These are phyloP conservation scores for Serpula lacrymans DNA, from an alignment of 768 basidiomycete genomes.

Conservation along the genomic window DNA sequence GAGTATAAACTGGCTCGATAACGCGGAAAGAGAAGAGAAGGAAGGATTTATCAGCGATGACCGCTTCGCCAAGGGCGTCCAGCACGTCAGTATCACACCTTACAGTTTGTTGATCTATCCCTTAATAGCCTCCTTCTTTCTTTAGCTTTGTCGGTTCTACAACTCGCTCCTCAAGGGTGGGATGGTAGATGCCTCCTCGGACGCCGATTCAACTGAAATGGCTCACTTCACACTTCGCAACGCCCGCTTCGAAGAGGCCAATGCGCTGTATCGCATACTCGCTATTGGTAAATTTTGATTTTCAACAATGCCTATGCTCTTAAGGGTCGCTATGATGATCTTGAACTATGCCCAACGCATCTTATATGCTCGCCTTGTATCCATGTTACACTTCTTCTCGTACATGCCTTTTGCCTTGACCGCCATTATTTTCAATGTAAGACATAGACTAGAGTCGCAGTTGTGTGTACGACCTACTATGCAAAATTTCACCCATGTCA, in stretches of 20 bases:
- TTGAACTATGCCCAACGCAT: no score
- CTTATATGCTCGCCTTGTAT: no score
- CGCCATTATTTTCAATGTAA: no score
- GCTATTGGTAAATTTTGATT: constrained; percentile 38
- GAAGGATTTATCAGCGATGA: constrained; percentile 71
- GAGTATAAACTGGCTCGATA: constrained; percentile 66
- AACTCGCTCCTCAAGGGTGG: constrained; percentile 61
- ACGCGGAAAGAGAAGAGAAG: constrained; percentile 63
- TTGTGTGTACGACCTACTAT: no score
- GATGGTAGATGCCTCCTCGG: constrained; percentile 61
- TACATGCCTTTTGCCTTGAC: no score
- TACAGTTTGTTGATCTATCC: constrained; percentile 2
- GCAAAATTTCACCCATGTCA: no score
- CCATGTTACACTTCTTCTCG: no score
- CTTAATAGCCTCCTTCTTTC: constrained; percentile 6
- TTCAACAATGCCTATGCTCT: constrained; percentile 6
- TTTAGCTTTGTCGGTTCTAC: constrained; percentile 75
- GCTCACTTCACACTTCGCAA: constrained; percentile 70
- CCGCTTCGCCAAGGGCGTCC: constrained; percentile 66
- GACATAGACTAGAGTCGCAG: no score
- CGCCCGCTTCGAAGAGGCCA: constrained; percentile 75
- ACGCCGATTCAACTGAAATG: constrained; percentile 75
- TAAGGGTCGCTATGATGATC: no score
- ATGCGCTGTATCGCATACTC: constrained; percentile 63
- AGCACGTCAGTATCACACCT: constrained; percentile 49